Conservation (phyloP, 2,329 filamentous ascomycete genomes). For the Akanthomyces lecanii region DNA sequence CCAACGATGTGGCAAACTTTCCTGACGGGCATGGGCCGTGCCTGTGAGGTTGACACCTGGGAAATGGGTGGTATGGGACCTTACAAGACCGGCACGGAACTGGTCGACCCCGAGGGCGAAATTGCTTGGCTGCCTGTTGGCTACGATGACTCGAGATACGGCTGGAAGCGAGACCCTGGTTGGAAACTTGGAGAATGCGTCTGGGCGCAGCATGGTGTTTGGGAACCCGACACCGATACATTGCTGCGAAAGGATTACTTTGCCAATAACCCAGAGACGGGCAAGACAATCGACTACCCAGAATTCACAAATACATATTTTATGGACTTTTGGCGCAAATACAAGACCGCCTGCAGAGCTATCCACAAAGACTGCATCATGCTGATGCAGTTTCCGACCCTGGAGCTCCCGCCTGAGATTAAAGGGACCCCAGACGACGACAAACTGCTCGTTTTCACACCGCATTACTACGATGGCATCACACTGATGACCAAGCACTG, state of each 20-base stretch:
- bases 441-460: constrained; percentile 82
- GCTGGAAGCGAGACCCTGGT: constrained; percentile 78
- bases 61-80: constrained; percentile 92
- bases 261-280: constrained; percentile 68
- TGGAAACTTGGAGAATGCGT: constrained; percentile 95
- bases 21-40: constrained; percentile 81
- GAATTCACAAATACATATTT: constrained; percentile 90
- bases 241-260: constrained; percentile 87
- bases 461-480: constrained; percentile 95
- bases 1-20: constrained; percentile 95
- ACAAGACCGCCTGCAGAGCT: constrained; percentile 67
- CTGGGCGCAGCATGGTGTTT: constrained; percentile 95
- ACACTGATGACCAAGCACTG: constrained; percentile 98
- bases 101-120: constrained; percentile 85
- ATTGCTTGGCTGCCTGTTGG: constrained; percentile 77
- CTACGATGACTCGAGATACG: constrained; percentile 83
- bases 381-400: constrained; percentile 84
- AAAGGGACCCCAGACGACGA: constrained; percentile 89
- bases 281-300: constrained; percentile 71
- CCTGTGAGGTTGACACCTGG: constrained; percentile 87
- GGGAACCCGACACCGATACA: constrained; percentile 76
- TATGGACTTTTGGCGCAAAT: constrained; percentile 77
- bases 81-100: constrained; percentile 75
- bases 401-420: constrained; percentile 85
- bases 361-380: constrained; percentile 79